Evolutionary conservation across 345 rosid species (phyloP).

Genomic region (Eucalyptus dawsonii): DNA sequence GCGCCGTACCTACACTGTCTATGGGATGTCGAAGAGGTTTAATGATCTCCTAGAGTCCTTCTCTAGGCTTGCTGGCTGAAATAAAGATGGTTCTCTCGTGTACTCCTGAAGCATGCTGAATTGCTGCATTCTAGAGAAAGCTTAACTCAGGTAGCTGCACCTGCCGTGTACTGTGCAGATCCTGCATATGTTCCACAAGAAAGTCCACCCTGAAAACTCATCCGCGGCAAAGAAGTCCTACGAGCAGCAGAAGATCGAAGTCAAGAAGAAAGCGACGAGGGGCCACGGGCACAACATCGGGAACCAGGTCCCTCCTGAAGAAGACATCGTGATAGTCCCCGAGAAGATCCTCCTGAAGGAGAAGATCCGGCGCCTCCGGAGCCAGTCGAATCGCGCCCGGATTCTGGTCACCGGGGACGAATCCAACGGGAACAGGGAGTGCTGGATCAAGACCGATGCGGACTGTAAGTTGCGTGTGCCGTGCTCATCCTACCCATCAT

Average conservation of each 20-base stretch:
- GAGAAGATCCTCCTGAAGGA: constrained; percentile 13
- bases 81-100: background rate
- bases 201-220: constrained; percentile 74
- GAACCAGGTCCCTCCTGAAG: constrained; percentile 18
- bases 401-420: constrained; percentile 22
- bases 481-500: background rate
- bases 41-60: background rate
- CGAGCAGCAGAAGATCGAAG: constrained; percentile 18
- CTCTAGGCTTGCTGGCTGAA: background rate
- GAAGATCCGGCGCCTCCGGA: constrained; percentile 20
- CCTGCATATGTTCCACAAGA: constrained; percentile 65
- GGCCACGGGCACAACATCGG: constrained; percentile 14
- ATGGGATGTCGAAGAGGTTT: background rate
- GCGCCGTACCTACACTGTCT: background rate
- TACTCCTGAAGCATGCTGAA: background rate
- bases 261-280: constrained; percentile 12
- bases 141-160: background rate
- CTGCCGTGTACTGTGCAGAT: constrained; percentile 24
- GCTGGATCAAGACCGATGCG: constrained; percentile 79
- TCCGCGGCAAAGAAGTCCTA: constrained; percentile 13
- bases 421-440: constrained; percentile 56
- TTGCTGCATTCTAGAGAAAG: background rate
- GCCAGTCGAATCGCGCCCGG: constrained; percentile 32
- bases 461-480: constrained; percentile 48
- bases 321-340: constrained; percentile 29